Conservation (phyloP, 2,329 filamentous ascomycete species). For the Colletotrichum sp. region DNA sequence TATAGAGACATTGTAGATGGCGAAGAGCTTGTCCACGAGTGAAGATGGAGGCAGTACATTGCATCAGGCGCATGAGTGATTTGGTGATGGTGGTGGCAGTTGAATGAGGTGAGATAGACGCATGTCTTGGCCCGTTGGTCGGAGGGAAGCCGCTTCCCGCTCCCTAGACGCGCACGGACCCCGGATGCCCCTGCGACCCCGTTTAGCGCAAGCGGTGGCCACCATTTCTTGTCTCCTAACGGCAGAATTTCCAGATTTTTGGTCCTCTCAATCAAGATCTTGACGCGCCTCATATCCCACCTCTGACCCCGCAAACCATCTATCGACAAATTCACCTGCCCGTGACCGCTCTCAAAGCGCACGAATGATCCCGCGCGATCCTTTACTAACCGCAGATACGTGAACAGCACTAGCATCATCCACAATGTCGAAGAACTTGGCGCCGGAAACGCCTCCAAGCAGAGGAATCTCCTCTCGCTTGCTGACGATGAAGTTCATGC, state of each 20-base stretch:
- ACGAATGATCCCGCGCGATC: background rate
- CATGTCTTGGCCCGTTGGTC: background rate
- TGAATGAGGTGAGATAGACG: background rate
- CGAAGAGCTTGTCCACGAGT: background rate
- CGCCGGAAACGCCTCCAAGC: conserved; percentile 59
- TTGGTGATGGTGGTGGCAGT: background rate
- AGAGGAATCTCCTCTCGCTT: conserved; percentile 82
- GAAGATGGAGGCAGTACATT: background rate
- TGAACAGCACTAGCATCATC: conserved; percentile 19
- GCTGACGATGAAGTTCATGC: conserved; percentile 98
- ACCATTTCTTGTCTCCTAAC: background rate
- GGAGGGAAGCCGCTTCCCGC: background rate
- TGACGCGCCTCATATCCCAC: background rate
- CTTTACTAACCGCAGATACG: background rate
- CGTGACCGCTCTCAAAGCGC: background rate
- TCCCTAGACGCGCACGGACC: background rate
- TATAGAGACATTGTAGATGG: background rate
- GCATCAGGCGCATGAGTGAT: background rate
- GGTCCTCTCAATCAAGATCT: background rate
- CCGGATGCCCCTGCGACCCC: too few relatives aligned
- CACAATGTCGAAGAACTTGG: conserved; percentile 36
- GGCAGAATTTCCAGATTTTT: conserved; percentile 20
- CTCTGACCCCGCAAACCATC: background rate
- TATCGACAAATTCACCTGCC: background rate
- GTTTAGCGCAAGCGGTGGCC: background rate